phyloP scores from a whole-genome alignment of 441 rosid genomes.

The Melastoma candidum region DNA sequence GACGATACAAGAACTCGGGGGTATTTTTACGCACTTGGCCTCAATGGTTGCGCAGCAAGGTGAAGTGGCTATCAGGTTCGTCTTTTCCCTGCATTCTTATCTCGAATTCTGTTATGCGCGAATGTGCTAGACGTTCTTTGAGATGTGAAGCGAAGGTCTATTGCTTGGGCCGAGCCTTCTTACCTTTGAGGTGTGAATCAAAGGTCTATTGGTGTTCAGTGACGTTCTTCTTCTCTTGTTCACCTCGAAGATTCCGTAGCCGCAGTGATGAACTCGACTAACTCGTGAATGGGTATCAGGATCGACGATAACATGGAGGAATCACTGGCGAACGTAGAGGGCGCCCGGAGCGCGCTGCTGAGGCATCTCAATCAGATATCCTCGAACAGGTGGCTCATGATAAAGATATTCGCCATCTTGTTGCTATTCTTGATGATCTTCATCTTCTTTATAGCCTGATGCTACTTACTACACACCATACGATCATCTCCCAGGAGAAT shows the following conservation, averaged over 20 bases:
- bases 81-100: background rate
- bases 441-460: conserved; percentile 63
- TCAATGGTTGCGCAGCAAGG: conserved; percentile 96
- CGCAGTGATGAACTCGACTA: conserved; percentile 3
- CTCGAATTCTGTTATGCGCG: background rate
- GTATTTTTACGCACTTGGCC: conserved; percentile 88
- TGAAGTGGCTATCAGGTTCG: conserved; percentile 82
- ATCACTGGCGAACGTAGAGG: conserved; percentile 75
- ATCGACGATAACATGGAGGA: conserved; percentile 90
- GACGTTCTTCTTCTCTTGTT: too few relatives aligned
- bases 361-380: conserved; percentile 77
- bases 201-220: too few relatives aligned
- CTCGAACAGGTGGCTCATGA: conserved; percentile 85
- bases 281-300: conserved; percentile 31
- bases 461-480: too few relatives aligned
- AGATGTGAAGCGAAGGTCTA: too few relatives aligned
- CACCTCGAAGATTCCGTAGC: background rate
- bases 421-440: conserved; percentile 56
- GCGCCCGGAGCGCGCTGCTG: conserved; percentile 67
- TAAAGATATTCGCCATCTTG: conserved; percentile 67
- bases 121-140: background rate
- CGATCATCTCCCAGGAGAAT: background rate
- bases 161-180: too few relatives aligned
- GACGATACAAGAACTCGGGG: conserved; percentile 84
- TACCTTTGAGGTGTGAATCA: too few relatives aligned